Conservation (phyloP, 106 monocot genomes). For the Dendrobium chrysotoxum region DNA sequence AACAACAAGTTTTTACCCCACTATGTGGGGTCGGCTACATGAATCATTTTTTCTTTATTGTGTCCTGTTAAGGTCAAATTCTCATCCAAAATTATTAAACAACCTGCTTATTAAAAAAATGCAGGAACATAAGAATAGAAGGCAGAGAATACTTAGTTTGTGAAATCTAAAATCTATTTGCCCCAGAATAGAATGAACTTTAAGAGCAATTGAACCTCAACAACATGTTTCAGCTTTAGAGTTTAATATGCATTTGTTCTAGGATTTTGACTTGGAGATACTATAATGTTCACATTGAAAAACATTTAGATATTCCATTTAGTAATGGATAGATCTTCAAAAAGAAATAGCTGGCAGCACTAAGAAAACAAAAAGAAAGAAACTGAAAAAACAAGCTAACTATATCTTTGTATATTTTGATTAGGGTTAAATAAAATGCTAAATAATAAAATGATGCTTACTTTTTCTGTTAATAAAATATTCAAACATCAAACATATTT, state of each 20-base stretch:
- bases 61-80: no score
- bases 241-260: no score
- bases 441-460: no score
- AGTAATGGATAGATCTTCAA: background rate
- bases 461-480: no score
- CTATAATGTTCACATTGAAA: background rate
- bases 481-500: no score
- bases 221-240: no score
- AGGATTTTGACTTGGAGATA: background rate
- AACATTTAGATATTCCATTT: background rate
- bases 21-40: no score
- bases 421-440: no score
- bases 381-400: background rate
- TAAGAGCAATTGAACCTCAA: background rate
- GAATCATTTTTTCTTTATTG: no score
- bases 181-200: background rate
- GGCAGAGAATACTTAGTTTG: background rate
- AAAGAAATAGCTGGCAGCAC: background rate
- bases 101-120: background rate
- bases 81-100: background rate
- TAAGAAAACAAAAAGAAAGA: background rate
- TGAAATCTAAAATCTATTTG: background rate
- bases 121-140: background rate
- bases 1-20: background rate
- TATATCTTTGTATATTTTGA: background rate